Percentiles rank a stretch among this genome's conserved stretches.
phyloP scores from a whole-genome alignment of 192 early-diverging fungal species.

The Coemansia sp. region DNA sequence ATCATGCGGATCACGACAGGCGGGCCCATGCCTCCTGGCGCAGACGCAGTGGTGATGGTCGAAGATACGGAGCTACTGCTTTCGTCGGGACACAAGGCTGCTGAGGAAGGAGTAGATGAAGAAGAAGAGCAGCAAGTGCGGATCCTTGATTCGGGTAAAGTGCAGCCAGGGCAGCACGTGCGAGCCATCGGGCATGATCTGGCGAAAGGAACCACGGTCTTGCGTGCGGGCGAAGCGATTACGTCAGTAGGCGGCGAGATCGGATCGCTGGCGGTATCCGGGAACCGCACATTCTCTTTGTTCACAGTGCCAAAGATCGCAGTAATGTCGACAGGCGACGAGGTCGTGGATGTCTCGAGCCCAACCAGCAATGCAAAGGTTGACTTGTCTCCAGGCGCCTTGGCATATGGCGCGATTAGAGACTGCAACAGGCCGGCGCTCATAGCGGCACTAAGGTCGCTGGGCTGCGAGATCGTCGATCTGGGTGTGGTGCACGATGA shows the following conservation, averaged over 20 bases:
- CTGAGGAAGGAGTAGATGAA: constrained; percentile 18
- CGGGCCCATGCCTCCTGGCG: constrained; percentile 77
- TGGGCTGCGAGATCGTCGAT: constrained; percentile 69
- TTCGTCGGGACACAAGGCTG: not conserved
- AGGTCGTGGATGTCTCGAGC: constrained; percentile 61
- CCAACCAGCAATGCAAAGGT: not conserved
- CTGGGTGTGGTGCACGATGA: constrained; percentile 74
- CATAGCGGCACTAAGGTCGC: constrained; percentile 58
- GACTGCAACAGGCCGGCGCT: constrained; percentile 87
- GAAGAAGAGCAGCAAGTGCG: constrained; percentile 54
- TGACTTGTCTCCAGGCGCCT: not conserved
- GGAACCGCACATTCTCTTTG: constrained; percentile 60
- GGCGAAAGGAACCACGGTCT: constrained; percentile 60
- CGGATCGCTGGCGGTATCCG: constrained; percentile 78
- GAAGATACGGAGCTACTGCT: constrained; percentile 84
- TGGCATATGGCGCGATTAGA: constrained; percentile 62
- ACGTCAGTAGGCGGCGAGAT: constrained; percentile 79
- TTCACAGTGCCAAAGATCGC: constrained; percentile 68
- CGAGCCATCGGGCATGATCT: constrained; percentile 81
- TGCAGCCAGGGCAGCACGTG: constrained; percentile 65
- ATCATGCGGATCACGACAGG: constrained; percentile 86
- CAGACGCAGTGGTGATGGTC: constrained; percentile 94
- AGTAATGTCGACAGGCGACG: constrained; percentile 88
- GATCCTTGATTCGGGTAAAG: constrained; percentile 15
- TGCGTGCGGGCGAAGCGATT: constrained; percentile 58